Evolutionary conservation across 2,329 filamentous ascomycete genomes (phyloP).

Genomic region (Curvularia sp.): DNA sequence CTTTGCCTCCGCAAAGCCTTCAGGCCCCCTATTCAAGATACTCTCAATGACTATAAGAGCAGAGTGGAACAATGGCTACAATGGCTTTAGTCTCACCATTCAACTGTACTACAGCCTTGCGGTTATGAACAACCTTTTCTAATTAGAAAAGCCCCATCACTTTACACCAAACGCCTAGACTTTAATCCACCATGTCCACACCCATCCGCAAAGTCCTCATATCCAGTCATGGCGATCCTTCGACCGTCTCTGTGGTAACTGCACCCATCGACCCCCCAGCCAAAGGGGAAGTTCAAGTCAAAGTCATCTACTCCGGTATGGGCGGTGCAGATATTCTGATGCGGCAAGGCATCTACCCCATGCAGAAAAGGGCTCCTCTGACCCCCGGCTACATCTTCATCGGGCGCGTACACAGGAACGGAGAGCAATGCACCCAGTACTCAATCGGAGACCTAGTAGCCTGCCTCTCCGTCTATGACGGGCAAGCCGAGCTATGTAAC

Average conservation of each 20-base stretch:
- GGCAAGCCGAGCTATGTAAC: background rate
- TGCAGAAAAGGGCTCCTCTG: conserved; percentile 56
- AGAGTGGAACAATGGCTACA: background rate
- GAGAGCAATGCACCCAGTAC: background rate
- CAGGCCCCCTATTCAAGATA: background rate
- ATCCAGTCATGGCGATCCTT: background rate
- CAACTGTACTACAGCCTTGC: background rate
- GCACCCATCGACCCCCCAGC: conserved; percentile 51
- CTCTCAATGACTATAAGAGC: background rate
- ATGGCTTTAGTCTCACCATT: background rate
- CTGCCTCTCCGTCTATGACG: conserved; percentile 1
- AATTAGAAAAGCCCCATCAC: background rate
- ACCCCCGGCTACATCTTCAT: conserved; percentile 60
- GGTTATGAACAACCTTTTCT: background rate
- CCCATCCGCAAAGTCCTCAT: conserved; percentile 3
- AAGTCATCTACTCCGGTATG: conserved; percentile 59
- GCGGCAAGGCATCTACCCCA: conserved; percentile 58
- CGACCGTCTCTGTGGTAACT: conserved; percentile 34
- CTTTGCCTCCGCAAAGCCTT: background rate
- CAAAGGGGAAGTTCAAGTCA: conserved; percentile 57
- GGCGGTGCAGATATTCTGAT: conserved; percentile 60
- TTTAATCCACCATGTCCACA: background rate
- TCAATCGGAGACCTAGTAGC: background rate
- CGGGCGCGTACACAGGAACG: conserved; percentile 49
- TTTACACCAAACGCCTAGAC: background rate